Evolutionary conservation across 352 stramenopile species (phyloP), one percentile per base, ranked within the genome.

Genomic region (Globisporangium nagaii): DNA sequence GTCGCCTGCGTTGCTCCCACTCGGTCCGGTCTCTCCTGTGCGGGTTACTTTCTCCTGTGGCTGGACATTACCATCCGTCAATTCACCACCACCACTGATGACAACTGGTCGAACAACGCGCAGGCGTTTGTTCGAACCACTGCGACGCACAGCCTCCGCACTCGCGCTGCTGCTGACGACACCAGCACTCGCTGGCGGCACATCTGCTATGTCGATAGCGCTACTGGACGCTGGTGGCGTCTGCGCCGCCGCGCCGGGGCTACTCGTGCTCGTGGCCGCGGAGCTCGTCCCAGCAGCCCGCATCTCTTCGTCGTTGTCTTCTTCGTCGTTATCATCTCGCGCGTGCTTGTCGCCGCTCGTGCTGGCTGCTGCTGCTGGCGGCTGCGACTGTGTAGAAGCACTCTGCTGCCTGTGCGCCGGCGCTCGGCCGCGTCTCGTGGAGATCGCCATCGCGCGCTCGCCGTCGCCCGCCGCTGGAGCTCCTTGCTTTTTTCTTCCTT

Each of bases 341-440:
- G 9, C 22, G 32, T 17, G 15, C 2, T 24, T 22, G n/a, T 9
- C 42, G 1, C 41, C 17, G 9, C 12, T 47, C 20, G 17, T 24
- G 4, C 43, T 37, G n/a, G 27, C 10, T 20, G 17, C 12, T 41
- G 31, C n/a, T 53, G 45, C 6, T 53, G 30, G 8, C 3, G 25
- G 3, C 27, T 19, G 15, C 10, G 17, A 25, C 11, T 17, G 27
- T 17, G 17, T 3, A 11, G 35, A 0, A 32, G 11, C 11, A n/a
- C n/a, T 13, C n/a, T 40, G 31, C 46, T 43, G 20, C 3, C 46
- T 53, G 20, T 3, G 13, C 4, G 15, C 15, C 24, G 10, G 8
- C n/a, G 46, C 17, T 4, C 20, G 31, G 31, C 46, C 20, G 32
- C 47, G 47, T 54, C 47, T 54, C 47, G 47, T 54, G 47, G 47